A percentile compares a stretch with the other conserved stretches of the same genome.
These are phyloP conservation scores for Rhodotorula sp. DNA, from an alignment of 1,284 basidiomycete species.

Conservation along the genomic window DNA sequence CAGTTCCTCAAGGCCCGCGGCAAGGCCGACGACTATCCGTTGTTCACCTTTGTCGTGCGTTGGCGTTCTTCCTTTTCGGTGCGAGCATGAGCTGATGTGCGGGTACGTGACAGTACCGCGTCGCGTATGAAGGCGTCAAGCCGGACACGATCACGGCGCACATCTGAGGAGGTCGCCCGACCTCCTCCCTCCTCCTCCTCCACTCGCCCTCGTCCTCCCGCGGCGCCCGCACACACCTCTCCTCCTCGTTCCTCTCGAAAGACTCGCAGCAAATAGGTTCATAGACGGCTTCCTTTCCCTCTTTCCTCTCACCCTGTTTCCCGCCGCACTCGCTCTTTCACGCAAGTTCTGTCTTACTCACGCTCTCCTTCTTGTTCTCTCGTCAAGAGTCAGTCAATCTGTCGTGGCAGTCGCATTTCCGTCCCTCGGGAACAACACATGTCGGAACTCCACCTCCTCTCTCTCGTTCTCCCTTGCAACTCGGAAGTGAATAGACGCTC, in stretches of 20 bases:
- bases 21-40: slow-evolving; percentile 56
- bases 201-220: not conserved
- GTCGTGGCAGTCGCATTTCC: too few relatives aligned
- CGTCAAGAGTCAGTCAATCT: too few relatives aligned
- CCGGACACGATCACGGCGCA: slow-evolving; percentile 33
- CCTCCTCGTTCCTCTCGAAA: not conserved
- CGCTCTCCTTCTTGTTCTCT: too few relatives aligned
- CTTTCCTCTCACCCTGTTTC: not conserved
- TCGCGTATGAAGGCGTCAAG: slow-evolving; percentile 37
- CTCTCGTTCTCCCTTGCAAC: too few relatives aligned
- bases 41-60: slow-evolving; percentile 51
- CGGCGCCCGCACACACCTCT: too few relatives aligned
- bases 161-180: slow-evolving; percentile 14
- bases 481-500: too few relatives aligned
- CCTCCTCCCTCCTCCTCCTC: not conserved
- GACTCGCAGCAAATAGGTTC: not conserved
- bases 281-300: not conserved
- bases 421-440: too few relatives aligned
- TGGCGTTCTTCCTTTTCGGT: not conserved
- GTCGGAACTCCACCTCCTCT: too few relatives aligned
- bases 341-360: too few relatives aligned
- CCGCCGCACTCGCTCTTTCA: too few relatives aligned
- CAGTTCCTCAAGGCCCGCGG: slow-evolving; percentile 55
- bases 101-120: slow-evolving; percentile 22
- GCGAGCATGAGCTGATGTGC: not conserved